Percentiles rank a stretch among this genome's conserved stretches.
These are phyloP conservation scores for Limtongia smithiae DNA, from an alignment of 805 yeast species.

Conservation along the genomic window DNA sequence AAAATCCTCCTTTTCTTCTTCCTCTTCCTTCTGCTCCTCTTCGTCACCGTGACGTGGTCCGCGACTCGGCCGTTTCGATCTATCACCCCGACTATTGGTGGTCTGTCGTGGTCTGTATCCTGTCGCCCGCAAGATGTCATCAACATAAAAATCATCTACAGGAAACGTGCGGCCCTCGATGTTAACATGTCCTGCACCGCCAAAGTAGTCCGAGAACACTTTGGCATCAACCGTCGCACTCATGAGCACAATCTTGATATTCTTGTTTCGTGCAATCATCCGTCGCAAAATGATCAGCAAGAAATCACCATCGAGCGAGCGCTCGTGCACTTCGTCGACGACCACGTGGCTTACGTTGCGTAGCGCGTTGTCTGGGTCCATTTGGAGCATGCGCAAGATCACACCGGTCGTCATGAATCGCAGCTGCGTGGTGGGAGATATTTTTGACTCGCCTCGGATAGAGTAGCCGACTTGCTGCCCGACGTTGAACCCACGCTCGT, in stretches of 20 bases:
- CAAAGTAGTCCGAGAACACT: constrained; percentile 65
- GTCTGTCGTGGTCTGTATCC: constrained; percentile 44
- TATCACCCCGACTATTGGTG: constrained; percentile 3
- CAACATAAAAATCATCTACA: constrained; percentile 70
- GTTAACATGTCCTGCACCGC: constrained; percentile 61
- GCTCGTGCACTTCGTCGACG: constrained; percentile 95
- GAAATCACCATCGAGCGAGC: constrained; percentile 88
- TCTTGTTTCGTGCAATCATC: constrained; percentile 44
- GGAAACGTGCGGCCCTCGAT: constrained; percentile 95
- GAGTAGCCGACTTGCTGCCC: constrained; percentile 85
- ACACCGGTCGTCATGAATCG: constrained; percentile 93
- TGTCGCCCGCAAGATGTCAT: constrained; percentile 54
- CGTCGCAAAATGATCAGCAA: constrained; percentile 71
- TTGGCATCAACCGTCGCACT: constrained; percentile 67
- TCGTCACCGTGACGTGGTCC: constrained; percentile 1
- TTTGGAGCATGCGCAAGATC: constrained; percentile 75
- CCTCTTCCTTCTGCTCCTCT: not conserved
- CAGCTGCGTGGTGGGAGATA: constrained; percentile 60
- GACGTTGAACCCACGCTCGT: constrained; percentile 61
- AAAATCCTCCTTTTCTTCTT: constrained; percentile 10
- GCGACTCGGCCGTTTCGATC: not conserved
- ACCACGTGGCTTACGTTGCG: constrained; percentile 62
- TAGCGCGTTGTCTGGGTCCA: constrained; percentile 38
- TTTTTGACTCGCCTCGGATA: constrained; percentile 83
- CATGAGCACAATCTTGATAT: constrained; percentile 62